Conservation (phyloP, 2,329 filamentous ascomycete species). For the Phialemonium atrogriseum region DNA sequence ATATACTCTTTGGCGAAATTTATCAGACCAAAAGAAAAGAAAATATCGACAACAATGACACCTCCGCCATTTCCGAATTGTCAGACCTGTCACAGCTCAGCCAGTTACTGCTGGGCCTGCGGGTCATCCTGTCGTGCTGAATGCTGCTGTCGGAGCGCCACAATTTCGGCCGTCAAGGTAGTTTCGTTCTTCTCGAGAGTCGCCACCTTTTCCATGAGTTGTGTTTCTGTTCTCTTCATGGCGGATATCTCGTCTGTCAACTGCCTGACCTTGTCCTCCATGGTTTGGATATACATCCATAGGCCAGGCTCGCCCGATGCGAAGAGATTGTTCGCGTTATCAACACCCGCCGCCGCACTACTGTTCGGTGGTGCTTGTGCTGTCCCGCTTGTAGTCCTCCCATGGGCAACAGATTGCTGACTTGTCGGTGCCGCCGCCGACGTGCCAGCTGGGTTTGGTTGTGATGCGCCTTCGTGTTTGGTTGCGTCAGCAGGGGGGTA, state of each 20-base stretch:
- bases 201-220: constrained; percentile 14
- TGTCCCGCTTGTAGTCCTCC: constrained; percentile 35
- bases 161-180: constrained; percentile 12
- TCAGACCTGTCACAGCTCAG: no score
- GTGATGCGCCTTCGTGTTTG: constrained; percentile 29
- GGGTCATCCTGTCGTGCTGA: no score
- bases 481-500: constrained; percentile 20
- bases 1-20: no score
- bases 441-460: constrained; percentile 5
- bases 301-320: constrained; percentile 52
- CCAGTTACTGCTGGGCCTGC: no score
- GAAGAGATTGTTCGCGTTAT: constrained; percentile 61
- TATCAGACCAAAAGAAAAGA: no score
- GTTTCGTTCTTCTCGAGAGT: constrained; percentile 14
- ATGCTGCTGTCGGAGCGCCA: constrained; percentile 12
- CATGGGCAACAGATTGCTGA: constrained; percentile 13
- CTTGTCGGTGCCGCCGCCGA: constrained; percentile 1
- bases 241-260: constrained; percentile 11
- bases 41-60: no score
- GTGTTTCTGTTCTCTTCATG: constrained; percentile 9
- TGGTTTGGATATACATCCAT: constrained; percentile 62
- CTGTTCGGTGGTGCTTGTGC: constrained; percentile 8
- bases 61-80: no score
- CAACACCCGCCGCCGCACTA: constrained; percentile 37
- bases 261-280: constrained; percentile 47